These are phyloP conservation scores for Vicia sativa DNA, from an alignment of 306 rosid genomes.

Conservation along the genomic window DNA sequence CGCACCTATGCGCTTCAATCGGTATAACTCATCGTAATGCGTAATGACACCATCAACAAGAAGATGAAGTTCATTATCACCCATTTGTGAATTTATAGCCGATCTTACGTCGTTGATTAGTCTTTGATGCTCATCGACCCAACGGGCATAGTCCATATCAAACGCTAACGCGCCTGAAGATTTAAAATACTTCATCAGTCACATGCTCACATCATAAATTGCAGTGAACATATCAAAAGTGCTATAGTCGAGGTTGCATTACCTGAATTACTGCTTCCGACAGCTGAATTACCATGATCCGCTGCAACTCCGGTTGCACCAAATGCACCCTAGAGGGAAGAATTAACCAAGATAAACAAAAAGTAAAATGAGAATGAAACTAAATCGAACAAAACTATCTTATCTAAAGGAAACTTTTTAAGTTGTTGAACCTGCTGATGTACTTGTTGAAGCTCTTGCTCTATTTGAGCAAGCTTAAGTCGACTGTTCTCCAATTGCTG, in stretches of 20 bases:
- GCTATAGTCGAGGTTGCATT: not conserved
- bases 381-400: not conserved
- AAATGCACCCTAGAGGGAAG: slow-evolving; percentile 47
- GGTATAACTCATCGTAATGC: slow-evolving; percentile 68
- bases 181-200: slow-evolving; percentile 2
- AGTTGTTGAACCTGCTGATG: slow-evolving; percentile 69
- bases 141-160: slow-evolving; percentile 69
- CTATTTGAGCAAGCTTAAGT: slow-evolving; percentile 65
- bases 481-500: slow-evolving; percentile 78
- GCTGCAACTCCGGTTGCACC: slow-evolving; percentile 47
- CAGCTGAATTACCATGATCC: slow-evolving; percentile 52
- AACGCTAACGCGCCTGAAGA: slow-evolving; percentile 66
- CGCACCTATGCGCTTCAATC: slow-evolving; percentile 74
- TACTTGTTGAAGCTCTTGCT: slow-evolving; percentile 73
- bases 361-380: not conserved
- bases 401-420: slow-evolving; percentile 4
- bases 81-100: slow-evolving; percentile 60
- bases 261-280: slow-evolving; percentile 55
- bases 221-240: not conserved
- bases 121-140: slow-evolving; percentile 80
- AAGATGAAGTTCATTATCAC: slow-evolving; percentile 65
- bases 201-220: not conserved
- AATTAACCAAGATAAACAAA: slow-evolving; percentile 9
- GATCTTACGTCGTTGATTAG: slow-evolving; percentile 64
- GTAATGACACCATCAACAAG: slow-evolving; percentile 73